Base-by-base conservation (phyloP, 176 grass and related monocot species). In the Luzula sylvatica region DNA sequence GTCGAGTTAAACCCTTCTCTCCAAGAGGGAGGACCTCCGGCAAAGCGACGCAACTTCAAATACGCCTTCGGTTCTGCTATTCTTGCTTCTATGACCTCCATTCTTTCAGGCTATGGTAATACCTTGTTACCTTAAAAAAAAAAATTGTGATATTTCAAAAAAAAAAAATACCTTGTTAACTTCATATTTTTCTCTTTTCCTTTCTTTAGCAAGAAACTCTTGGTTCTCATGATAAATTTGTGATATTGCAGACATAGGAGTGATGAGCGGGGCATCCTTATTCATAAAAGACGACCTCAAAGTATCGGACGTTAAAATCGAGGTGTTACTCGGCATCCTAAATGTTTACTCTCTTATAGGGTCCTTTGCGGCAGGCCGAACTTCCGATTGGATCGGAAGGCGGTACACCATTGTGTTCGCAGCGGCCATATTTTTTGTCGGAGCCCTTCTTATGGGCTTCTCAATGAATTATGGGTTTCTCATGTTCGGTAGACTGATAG, bases 41-140 rank as follows among this genome's bases (percentile, higher is more conserved):
- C 38, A 61, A 83, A 78, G 68, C 65, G 44, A 70, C 58, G 74
- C 70, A 88, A 65, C 55, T 67, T 83, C 6, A 18, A 0, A 28
- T 88, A 71, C 46, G 81, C 87, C 53, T 82, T 82, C 56, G 56
- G 69, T 28, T 93, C 77, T 39, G 72, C 87, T n/a, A 75, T 82
- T 45, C 76, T 93, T 42, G 81, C 87, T 20, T 93, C 87, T 67
- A 93, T 93, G 87, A 75, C 87, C 61, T 93, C 87, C 73, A 75
- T 93, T 82, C 60, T 93, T 51, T 82, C 73, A 39, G 83, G 83
- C 43, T 87, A 87, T 47, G 83, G 83, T 82, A 60, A 15, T n/a
- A n/a, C n/a, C n/a, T n/a, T n/a, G n/a, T n/a, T n/a, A n/a, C n/a
- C n/a, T n/a, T n/a, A n/a, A n/a, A n/a, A n/a, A n/a, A n/a, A n/a